These are phyloP conservation scores for Phoenix dactylifera DNA, from an alignment of 176 grass and related monocot genomes.

Conservation along the genomic window DNA sequence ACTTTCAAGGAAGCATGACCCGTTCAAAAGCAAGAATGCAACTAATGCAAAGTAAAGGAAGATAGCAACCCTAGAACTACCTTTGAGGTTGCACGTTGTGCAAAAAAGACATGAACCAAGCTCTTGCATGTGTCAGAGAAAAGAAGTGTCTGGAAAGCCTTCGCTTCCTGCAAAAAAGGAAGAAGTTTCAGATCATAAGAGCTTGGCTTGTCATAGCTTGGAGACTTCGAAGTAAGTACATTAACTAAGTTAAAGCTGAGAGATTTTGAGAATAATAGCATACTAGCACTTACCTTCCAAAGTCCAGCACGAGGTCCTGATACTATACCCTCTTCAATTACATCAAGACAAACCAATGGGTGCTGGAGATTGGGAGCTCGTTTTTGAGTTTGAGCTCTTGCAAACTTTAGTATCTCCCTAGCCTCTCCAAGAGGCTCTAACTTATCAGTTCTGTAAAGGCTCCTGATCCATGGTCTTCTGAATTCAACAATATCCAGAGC, in stretches of 20 bases:
- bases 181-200: conserved; percentile 6
- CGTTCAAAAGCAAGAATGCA: too few relatives aligned
- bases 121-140: conserved; percentile 89
- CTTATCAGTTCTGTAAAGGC: conserved; percentile 81
- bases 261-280: neutral
- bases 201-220: too few relatives aligned
- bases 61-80: conserved; percentile 15
- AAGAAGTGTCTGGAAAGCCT: conserved; percentile 53
- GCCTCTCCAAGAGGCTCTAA: conserved; percentile 75
- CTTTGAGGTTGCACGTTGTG: conserved; percentile 82
- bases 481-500: conserved; percentile 76
- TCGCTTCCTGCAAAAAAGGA: conserved; percentile 62
- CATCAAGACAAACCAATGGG: conserved; percentile 82
- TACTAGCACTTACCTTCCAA: conserved; percentile 47
- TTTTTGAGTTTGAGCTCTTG: conserved; percentile 72
- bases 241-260: too few relatives aligned
- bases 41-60: too few relatives aligned
- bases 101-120: conserved; percentile 83
- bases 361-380: conserved; percentile 72
- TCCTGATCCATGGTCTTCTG: conserved; percentile 73
- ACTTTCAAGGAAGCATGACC: too few relatives aligned
- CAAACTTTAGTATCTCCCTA: conserved; percentile 85
- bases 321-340: conserved; percentile 82
- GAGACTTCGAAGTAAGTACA: too few relatives aligned
- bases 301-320: conserved; percentile 70